Conservation (phyloP, 2,329 filamentous ascomycete genomes). For the Neonectria sp. region DNA sequence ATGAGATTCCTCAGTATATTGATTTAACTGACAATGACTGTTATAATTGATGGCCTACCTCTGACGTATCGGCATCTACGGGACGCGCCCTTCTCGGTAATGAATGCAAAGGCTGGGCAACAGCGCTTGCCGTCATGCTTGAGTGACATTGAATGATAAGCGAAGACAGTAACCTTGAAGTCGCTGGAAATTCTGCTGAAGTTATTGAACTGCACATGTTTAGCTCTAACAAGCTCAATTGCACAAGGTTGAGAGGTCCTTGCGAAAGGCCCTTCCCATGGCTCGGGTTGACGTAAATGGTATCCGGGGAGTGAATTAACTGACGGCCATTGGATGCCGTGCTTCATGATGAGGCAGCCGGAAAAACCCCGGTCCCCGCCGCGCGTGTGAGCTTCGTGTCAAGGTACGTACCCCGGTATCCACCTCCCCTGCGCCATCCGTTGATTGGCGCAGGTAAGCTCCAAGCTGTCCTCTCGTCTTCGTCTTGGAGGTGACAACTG, state of each 20-base stretch:
- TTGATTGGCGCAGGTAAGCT: conserved; percentile 53
- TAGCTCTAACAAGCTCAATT: conserved; percentile 12
- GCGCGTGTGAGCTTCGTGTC: conserved; percentile 28
- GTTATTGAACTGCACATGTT: background rate
- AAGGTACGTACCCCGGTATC: conserved; percentile 42
- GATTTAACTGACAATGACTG: conserved; percentile 11
- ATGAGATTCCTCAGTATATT: conserved; percentile 13
- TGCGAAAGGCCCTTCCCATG: conserved; percentile 1
- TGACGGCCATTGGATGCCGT: conserved; percentile 37
- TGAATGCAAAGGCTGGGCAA: conserved; percentile 2
- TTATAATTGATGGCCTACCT: background rate
- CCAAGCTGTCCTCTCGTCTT: conserved; percentile 61
- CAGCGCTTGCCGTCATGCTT: background rate
- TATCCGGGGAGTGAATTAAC: conserved; percentile 27
- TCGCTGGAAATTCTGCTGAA: background rate
- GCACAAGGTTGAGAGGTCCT: conserved; percentile 2
- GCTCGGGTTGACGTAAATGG: conserved; percentile 33
- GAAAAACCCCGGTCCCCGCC: conserved; percentile 40
- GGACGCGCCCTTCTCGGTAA: background rate
- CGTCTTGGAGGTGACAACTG: conserved; percentile 44
- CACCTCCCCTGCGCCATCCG: conserved; percentile 35
- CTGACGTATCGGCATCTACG: conserved; percentile 7
- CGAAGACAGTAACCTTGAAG: background rate
- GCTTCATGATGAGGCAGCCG: conserved; percentile 29
- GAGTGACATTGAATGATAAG: background rate